phyloP scores from a whole-genome alignment of 352 stramenopile species.

The Globisporangium mamillatum region DNA sequence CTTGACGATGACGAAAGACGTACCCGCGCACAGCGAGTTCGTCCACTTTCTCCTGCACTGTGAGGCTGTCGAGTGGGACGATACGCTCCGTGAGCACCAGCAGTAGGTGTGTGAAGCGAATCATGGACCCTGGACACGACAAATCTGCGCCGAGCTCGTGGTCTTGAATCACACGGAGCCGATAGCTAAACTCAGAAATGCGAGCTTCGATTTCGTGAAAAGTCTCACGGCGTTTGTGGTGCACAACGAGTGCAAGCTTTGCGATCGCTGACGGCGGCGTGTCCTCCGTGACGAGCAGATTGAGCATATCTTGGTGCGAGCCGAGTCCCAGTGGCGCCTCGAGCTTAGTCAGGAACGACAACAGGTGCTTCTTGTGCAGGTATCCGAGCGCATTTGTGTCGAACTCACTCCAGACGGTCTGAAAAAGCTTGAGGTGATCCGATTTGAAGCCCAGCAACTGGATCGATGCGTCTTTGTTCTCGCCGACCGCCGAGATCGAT shows the following conservation, averaged over 20 bases:
- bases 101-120: slow-evolving; percentile 72
- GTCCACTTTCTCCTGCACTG: slow-evolving; percentile 81
- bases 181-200: slow-evolving; percentile 61
- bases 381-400: slow-evolving; percentile 72
- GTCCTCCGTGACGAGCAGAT: slow-evolving; percentile 33
- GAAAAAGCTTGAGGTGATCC: slow-evolving; percentile 62
- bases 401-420: slow-evolving; percentile 71
- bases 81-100: slow-evolving; percentile 67
- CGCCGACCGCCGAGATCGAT: slow-evolving; percentile 58
- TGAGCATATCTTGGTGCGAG: slow-evolving; percentile 32
- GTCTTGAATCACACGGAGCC: slow-evolving; percentile 57
- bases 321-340: slow-evolving; percentile 57
- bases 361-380: slow-evolving; percentile 64
- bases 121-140: slow-evolving; percentile 56
- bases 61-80: slow-evolving; percentile 64
- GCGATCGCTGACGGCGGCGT: slow-evolving; percentile 27
- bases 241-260: slow-evolving; percentile 28
- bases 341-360: slow-evolving; percentile 51
- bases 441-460: slow-evolving; percentile 61
- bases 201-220: slow-evolving; percentile 76
- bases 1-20: slow-evolving; percentile 55
- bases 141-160: slow-evolving; percentile 41
- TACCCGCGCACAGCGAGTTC: slow-evolving; percentile 73
- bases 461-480: slow-evolving; percentile 52
- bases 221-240: slow-evolving; percentile 44